Percentiles rank a stretch among this genome's conserved stretches.
phyloP scores from a whole-genome alignment of 2,329 filamentous ascomycete species.

The Colletotrichum zoysiae region DNA sequence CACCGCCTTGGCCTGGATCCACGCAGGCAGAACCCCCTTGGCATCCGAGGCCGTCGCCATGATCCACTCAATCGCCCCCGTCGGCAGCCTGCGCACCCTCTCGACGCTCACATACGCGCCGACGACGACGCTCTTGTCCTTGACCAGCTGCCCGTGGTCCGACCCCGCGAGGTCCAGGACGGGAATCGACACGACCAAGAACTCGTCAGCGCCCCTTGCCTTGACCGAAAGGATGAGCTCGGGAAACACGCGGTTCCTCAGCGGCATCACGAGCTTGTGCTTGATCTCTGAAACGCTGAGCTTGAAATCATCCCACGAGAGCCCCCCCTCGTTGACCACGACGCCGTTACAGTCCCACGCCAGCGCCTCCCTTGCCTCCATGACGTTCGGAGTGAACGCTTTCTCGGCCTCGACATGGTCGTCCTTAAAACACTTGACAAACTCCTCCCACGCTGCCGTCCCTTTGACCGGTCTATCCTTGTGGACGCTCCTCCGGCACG shows the following conservation, averaged over 20 bases:
- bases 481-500: slow-evolving; percentile 73
- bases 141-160: slow-evolving; percentile 49
- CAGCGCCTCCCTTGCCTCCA: slow-evolving; percentile 52
- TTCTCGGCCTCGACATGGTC: slow-evolving; percentile 56
- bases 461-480: slow-evolving; percentile 61
- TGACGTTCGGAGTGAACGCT: slow-evolving; percentile 55
- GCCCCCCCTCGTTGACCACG: slow-evolving; percentile 53
- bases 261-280: slow-evolving; percentile 67
- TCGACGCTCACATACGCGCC: slow-evolving; percentile 77
- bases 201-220: slow-evolving; percentile 56
- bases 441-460: slow-evolving; percentile 74
- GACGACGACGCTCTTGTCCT: slow-evolving; percentile 62
- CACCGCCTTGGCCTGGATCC: slow-evolving; percentile 74
- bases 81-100: slow-evolving; percentile 61
- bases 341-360: slow-evolving; percentile 61
- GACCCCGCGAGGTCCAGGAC: slow-evolving; percentile 57
- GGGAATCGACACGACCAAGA: slow-evolving; percentile 70
- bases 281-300: slow-evolving; percentile 73
- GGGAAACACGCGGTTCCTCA: slow-evolving; percentile 75
- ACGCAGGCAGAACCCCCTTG: slow-evolving; percentile 73
- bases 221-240: slow-evolving; percentile 72
- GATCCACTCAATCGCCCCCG: slow-evolving; percentile 74
- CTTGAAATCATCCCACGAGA: slow-evolving; percentile 61
- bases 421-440: slow-evolving; percentile 69
- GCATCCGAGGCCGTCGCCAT: slow-evolving; percentile 84